Base-by-base conservation (phyloP, 2,329 filamentous ascomycete genomes). In the Dissoconium aciculare region DNA sequence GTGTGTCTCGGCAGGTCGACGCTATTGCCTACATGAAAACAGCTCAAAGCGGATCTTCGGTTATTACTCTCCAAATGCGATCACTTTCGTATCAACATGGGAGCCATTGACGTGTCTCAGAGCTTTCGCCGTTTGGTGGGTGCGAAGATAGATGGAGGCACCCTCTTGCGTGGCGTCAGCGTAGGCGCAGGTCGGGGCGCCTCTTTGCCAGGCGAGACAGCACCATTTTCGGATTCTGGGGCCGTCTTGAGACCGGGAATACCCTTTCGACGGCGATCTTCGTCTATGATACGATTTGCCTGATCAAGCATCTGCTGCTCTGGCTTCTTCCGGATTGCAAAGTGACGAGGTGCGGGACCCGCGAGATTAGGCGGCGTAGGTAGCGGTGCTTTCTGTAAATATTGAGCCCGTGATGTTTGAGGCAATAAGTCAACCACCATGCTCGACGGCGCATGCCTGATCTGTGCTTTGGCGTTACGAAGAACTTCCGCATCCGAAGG, bases 41-140 rank as follows among this genome's bases (percentile, higher is more conserved):
- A n/a, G n/a, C n/a, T n/a, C n/a, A n/a, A n/a, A n/a, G n/a, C n/a
- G n/a, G n/a, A n/a, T n/a, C n/a, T n/a, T n/a, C n/a, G n/a, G 15
- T 28, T 11, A 28, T 10, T 4, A 15, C 26, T n/a, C 3, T 14
- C 11, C 11, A 14, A 13, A 4, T 5, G 30, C 32, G 3, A 14
- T 15, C 19, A 23, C 19, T 24, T 29, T 15, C 17, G 21, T 13
- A 11, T 23, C 23, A 5, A 14, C 13, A 19, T 42, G 31, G 39
- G 2, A 34, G 24, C 26, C 33, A 37, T 12, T 21, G 28, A 27
- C 40, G 41, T 31, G n/a, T 17, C 27, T 42, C 34, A 41, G 2
- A 34, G 24, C 26, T 35, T 39, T 12, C 25, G 28, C 28, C 40
- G 41, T 31, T 45, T 45, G 13, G 35, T 17, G 11, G 42, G 39